Conservation (phyloP, 192 early-diverging fungal species). For the Coemansia sp. region DNA sequence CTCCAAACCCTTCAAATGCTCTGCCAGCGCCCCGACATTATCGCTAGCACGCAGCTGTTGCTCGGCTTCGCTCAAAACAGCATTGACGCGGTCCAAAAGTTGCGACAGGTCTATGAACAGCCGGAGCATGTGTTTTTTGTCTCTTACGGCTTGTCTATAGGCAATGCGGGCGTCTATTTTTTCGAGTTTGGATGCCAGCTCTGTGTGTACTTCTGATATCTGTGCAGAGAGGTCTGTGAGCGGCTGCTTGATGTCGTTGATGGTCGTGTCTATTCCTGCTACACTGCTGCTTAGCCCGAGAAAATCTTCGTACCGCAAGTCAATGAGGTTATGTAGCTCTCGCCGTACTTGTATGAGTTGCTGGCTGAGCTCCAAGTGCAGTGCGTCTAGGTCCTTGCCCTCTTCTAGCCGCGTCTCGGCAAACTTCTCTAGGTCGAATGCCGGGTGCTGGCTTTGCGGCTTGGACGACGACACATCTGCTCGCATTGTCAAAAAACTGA, state of each 20-base stretch:
- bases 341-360: constrained; percentile 17
- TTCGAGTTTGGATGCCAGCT: constrained; percentile 22
- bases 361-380: constrained; percentile 34
- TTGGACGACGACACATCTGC: constrained; percentile 30
- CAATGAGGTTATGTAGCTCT: constrained; percentile 35
- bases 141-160: constrained; percentile 31
- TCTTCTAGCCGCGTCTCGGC: constrained; percentile 20
- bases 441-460: constrained; percentile 7
- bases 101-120: constrained; percentile 43
- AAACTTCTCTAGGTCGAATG: constrained; percentile 31
- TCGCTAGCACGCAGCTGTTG: background rate
- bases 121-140: constrained; percentile 37
- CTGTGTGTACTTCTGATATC: constrained; percentile 12
- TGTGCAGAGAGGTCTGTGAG: constrained; percentile 11
- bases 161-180: constrained; percentile 31
- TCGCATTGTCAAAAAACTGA: constrained; percentile 16
- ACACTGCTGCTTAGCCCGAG: constrained; percentile 41
- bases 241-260: constrained; percentile 13
- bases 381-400: constrained; percentile 24
- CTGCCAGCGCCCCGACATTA: background rate
- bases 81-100: constrained; percentile 27
- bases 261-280: constrained; percentile 29
- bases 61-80: constrained; percentile 23
- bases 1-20: constrained; percentile 42
- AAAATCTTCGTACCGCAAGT: constrained; percentile 44